A percentile compares a stretch with the other conserved stretches of the same genome.
phyloP scores from a whole-genome alignment of 805 yeast genomes.

The Osmozyma mogii region DNA sequence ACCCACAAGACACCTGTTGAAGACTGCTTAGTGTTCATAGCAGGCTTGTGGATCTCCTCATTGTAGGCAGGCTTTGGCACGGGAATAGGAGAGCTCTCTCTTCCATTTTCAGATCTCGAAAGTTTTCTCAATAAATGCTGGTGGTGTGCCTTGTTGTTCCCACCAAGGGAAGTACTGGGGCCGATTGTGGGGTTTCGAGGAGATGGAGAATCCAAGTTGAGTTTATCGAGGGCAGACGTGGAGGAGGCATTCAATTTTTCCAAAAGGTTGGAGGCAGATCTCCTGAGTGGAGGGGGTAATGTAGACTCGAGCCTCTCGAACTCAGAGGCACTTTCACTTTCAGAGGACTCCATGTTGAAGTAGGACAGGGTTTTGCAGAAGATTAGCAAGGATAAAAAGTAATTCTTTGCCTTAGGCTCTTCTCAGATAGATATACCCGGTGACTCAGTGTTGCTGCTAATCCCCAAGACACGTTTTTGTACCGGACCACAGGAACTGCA shows the following conservation, averaged over 20 bases:
- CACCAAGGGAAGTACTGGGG: slow-evolving; percentile 10
- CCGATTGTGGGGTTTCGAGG: slow-evolving; percentile 2
- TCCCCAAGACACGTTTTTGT: no score
- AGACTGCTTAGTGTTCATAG: slow-evolving; percentile 49
- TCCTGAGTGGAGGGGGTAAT: slow-evolving; percentile 30
- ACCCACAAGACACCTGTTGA: slow-evolving; percentile 62
- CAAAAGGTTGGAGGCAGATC: slow-evolving; percentile 31
- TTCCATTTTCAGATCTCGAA: slow-evolving; percentile 24
- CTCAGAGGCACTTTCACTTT: slow-evolving; percentile 23
- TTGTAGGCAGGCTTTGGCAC: slow-evolving; percentile 39
- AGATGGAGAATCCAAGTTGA: slow-evolving; percentile 1
- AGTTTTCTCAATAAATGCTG: slow-evolving; percentile 21
- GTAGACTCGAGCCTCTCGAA: slow-evolving; percentile 37
- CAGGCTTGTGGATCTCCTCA: slow-evolving; percentile 45
- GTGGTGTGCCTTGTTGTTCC: slow-evolving; percentile 12
- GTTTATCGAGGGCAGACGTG: slow-evolving; percentile 1
- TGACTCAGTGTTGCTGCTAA: no score
- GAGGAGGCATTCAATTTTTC: slow-evolving; percentile 17
- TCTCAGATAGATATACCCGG: no score
- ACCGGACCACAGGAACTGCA: no score
- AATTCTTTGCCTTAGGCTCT: no score
- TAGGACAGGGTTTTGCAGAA: no score
- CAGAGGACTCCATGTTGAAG: no score
- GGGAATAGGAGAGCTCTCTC: slow-evolving; percentile 42
- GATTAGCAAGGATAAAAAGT: no score